Base-by-base conservation (phyloP, 2,329 filamentous ascomycete genomes). In the Apiospora hydei region DNA sequence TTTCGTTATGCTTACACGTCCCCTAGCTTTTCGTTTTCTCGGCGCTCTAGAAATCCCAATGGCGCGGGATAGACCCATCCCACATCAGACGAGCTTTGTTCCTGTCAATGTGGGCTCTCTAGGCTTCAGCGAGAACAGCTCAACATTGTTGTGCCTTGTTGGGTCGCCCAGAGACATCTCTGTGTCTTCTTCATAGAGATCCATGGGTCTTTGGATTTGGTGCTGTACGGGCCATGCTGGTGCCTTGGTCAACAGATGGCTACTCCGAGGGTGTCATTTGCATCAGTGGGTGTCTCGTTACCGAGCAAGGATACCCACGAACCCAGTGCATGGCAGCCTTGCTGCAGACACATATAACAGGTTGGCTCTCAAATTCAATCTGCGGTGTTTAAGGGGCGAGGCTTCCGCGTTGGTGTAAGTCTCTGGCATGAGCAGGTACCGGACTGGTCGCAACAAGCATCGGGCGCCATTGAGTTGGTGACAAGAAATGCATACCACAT, bases 11-110 rank as follows among this genome's bases (percentile, higher is more conserved):
- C 79, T 82, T 75, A 83, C 75, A 83, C 75, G 18, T 7, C 6
- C 44, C 72, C 72, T 75, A 94, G 92, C 86, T 94, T 78, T 94
- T 94, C 83, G 92, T 94, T 77, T 94, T 94, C 83, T 94, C 92
- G 75, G 92, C 92, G 80, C 88, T 94, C 83, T 94, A 89, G 80
- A 71, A 43, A 18, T 34, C 47, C n/a, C 47, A 47, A 51, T 53
- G 68, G 49, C 13, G 41, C 66, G 24, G 41, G n/a, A n/a, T 51
- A 57, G 47, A 18, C 47, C 68, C 38, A 51, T 69, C 47, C 68
- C 68, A 57, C 47, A 41, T n/a, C 24, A 26, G 34, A 16, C 38
- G 38, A 44, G 24, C 24, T 26, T 53, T 43, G 46, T 53, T n/a
- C 24, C 38, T 57, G 47, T 26, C n/a, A 13, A 47, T 53, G 47